Conservation (phyloP, 352 stramenopile species). For the Vaucheria bursata region DNA sequence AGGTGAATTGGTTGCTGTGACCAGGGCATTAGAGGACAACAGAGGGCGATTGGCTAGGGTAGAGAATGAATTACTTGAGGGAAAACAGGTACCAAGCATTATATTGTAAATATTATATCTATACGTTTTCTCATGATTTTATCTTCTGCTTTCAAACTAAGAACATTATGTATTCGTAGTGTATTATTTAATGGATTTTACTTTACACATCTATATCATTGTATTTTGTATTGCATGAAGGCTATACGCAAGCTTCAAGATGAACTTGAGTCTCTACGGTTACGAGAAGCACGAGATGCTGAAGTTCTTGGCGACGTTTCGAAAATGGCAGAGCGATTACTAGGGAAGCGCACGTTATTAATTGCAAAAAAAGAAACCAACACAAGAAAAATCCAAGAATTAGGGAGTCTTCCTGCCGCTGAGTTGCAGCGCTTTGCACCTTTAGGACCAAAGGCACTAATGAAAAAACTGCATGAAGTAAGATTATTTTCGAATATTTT, state of each 20-base stretch:
- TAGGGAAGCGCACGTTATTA: constrained; percentile 52
- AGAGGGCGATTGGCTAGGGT: not conserved
- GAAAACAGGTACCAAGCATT: not conserved
- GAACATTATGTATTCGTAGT: too few relatives aligned
- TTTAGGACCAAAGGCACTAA: constrained; percentile 62
- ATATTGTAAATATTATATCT: not conserved
- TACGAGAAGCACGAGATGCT: constrained; percentile 62
- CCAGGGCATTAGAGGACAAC: constrained; percentile 56
- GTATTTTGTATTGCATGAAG: too few relatives aligned
- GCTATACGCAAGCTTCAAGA: constrained; percentile 40
- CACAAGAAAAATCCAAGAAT: constrained; percentile 88
- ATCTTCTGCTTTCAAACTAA: too few relatives aligned
- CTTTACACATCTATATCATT: too few relatives aligned
- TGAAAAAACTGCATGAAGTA: constrained; percentile 61
- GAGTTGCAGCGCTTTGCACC: constrained; percentile 65
- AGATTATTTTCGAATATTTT: too few relatives aligned
- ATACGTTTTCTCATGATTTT: not conserved
- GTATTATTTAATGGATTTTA: too few relatives aligned
- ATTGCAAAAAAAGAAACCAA: constrained; percentile 82
- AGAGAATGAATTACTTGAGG: constrained; percentile 1
- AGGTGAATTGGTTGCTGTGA: constrained; percentile 73
- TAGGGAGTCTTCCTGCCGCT: constrained; percentile 84
- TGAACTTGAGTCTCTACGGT: constrained; percentile 68
- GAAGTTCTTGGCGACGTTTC: constrained; percentile 58
- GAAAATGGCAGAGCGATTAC: constrained; percentile 50